Base-by-base conservation (phyloP, 1,284 basidiomycete species). In the Tylopilus sp. region DNA sequence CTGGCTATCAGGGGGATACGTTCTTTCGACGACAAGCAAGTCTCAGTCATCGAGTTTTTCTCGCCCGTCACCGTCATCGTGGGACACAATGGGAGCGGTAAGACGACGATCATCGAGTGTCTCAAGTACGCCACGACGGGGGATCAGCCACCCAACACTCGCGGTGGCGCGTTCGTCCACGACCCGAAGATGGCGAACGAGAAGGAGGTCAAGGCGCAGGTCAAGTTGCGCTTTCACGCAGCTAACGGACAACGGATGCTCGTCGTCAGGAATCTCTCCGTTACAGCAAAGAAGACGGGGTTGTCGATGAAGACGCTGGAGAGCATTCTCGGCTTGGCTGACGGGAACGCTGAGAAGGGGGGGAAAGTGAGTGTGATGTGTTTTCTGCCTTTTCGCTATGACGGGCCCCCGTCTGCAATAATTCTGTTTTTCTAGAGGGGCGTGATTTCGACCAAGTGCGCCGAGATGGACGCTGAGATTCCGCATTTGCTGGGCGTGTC, bases 71-170 rank as follows among this genome's bases (percentile, higher is more conserved):
- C 97, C 0, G 95, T 99, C 65, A 99, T 99, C 57, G 95, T 99
- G 8, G 97, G 97, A 6, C 92, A 96, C 74, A 99, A 99, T 71
- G 97, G 97, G 13, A 95, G 91, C 59, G 97, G 97, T 44, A 99
- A 99, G 75, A 99, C 97, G 63, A 99, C 96, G 2, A 91, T 99
- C 66, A 99, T 99, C 69, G 97, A 99, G 75, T 99, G 96, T 70
- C 81, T 99, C 65, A 99, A 99, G 74, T 99, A 99, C 67, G 93
- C 93, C 5, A 97, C 96, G 0, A 99, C 97, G 0, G 97, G 97
- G 29, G 95, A 99, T 68, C 85, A 99, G 58, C 97, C 97, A 0
- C 93, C 97, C 0, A 97, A 97, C 66, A 94, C 95, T 28, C 94
- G 96, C 57, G 96, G 96, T 25, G 97, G 97, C 26, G 97, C 97